These are phyloP conservation scores for Alternaria gansuensis DNA, from an alignment of 2,329 filamentous ascomycete genomes.

Conservation along the genomic window DNA sequence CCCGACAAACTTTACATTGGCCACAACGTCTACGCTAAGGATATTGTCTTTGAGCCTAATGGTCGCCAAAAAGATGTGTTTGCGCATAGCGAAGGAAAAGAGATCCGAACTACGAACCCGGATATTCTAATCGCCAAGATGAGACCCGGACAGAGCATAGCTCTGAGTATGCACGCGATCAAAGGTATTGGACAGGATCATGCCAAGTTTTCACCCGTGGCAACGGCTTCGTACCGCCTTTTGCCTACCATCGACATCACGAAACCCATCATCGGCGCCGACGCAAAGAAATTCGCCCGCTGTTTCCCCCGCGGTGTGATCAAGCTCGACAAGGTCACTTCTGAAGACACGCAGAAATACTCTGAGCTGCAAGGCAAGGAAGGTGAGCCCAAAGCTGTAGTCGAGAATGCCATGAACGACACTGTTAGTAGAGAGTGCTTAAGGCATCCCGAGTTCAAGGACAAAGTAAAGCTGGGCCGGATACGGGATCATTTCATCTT, in stretches of 20 bases:
- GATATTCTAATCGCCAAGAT: conserved; percentile 95
- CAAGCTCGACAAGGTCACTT: conserved; percentile 75
- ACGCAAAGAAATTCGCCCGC: conserved; percentile 86
- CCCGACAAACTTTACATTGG: conserved; percentile 85
- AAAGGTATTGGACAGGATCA: conserved; percentile 95
- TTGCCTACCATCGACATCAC: conserved; percentile 87
- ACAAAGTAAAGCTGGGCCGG: conserved; percentile 92
- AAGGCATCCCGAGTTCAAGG: conserved; percentile 90
- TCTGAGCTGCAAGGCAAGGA: conserved; percentile 76
- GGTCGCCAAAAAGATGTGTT: conserved; percentile 63
- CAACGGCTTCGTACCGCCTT: conserved; percentile 91
- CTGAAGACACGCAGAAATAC: conserved; percentile 67
- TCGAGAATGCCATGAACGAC: conserved; percentile 87
- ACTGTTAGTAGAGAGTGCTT: conserved; percentile 94
- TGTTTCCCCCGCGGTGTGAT: conserved; percentile 95
- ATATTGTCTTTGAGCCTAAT: conserved; percentile 76
- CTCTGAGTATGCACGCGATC: conserved; percentile 89
- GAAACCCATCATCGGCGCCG: conserved; percentile 81
- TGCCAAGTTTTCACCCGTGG: conserved; percentile 95
- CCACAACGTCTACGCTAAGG: conserved; percentile 68
- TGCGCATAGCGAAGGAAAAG: conserved; percentile 59
- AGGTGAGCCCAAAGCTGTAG: conserved; percentile 87
- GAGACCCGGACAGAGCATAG: conserved; percentile 86
- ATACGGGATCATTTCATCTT: conserved; percentile 97
- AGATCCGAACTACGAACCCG: conserved; percentile 82